phyloP scores from a whole-genome alignment of 345 rosid genomes.

The Syzygium jambos region DNA sequence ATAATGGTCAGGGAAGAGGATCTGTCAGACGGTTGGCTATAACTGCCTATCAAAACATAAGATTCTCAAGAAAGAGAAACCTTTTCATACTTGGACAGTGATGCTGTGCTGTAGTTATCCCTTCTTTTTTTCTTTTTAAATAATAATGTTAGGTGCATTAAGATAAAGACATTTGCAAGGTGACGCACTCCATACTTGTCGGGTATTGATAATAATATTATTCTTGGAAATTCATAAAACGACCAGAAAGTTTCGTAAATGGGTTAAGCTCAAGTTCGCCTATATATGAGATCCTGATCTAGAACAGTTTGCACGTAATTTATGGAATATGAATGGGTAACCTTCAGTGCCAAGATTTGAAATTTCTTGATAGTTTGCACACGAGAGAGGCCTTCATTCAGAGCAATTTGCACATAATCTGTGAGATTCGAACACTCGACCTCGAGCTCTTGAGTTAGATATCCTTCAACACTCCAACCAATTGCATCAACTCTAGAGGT shows the following conservation, averaged over 20 bases:
- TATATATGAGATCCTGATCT: no score
- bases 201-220: no score
- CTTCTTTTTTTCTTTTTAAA: no score
- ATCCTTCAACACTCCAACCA: not conserved
- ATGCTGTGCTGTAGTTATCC: not conserved
- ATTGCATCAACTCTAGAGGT: not conserved
- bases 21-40: conserved; percentile 3
- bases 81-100: not conserved
- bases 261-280: not conserved
- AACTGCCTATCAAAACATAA: not conserved
- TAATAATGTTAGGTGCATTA: not conserved
- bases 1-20: not conserved
- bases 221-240: not conserved
- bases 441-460: not conserved
- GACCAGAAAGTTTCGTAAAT: not conserved
- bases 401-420: not conserved
- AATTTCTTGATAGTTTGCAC: not conserved
- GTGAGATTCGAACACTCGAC: not conserved
- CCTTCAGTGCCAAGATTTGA: not conserved
- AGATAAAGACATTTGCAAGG: not conserved
- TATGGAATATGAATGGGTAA: not conserved
- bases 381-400: not conserved
- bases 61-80: not conserved
- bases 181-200: not conserved
- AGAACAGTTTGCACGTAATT: no score